Percentiles rank a stretch among this genome's conserved stretches.
These are phyloP conservation scores for Trebouxia sp. DNA, from an alignment of 139 green algal species.

Conservation along the genomic window DNA sequence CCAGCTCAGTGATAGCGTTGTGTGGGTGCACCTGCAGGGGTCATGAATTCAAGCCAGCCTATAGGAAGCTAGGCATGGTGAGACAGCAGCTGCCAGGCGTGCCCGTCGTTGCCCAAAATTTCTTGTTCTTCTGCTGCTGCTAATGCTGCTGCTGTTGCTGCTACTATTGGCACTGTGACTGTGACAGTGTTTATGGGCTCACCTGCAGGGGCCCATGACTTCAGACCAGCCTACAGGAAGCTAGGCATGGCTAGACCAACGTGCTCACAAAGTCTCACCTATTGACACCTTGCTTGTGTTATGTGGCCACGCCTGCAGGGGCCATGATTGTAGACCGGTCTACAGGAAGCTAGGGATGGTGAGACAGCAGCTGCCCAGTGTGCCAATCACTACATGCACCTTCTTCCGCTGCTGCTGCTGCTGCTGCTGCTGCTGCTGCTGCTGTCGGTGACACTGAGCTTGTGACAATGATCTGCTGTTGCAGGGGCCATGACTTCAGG, in stretches of 20 bases:
- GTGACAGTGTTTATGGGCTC: background rate
- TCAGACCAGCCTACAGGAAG: constrained; percentile 59
- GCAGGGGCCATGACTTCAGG: constrained; percentile 65
- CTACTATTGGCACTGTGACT: background rate
- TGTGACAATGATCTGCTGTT: background rate
- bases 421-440: background rate
- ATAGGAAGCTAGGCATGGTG: constrained; percentile 49
- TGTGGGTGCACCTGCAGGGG: background rate
- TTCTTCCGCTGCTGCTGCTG: background rate
- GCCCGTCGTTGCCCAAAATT: constrained; percentile 52
- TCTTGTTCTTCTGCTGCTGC: background rate
- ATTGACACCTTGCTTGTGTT: background rate
- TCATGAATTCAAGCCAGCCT: constrained; percentile 66
- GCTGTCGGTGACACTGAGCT: background rate
- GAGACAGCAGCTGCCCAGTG: constrained; percentile 36
- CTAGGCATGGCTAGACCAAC: constrained; percentile 35
- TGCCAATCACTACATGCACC: constrained; percentile 51
- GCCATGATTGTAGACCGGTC: background rate
- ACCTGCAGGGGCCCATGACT: constrained; percentile 61
- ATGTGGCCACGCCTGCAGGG: background rate
- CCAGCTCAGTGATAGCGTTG: no score
- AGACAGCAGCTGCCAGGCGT: constrained; percentile 43
- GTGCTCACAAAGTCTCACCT: background rate
- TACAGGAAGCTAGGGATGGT: background rate
- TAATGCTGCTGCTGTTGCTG: background rate